A percentile compares a stretch with the other conserved stretches of the same genome.
Evolutionary conservation across 1,284 basidiomycete species (phyloP).

Genomic region (Ceratobasidium sp.): DNA sequence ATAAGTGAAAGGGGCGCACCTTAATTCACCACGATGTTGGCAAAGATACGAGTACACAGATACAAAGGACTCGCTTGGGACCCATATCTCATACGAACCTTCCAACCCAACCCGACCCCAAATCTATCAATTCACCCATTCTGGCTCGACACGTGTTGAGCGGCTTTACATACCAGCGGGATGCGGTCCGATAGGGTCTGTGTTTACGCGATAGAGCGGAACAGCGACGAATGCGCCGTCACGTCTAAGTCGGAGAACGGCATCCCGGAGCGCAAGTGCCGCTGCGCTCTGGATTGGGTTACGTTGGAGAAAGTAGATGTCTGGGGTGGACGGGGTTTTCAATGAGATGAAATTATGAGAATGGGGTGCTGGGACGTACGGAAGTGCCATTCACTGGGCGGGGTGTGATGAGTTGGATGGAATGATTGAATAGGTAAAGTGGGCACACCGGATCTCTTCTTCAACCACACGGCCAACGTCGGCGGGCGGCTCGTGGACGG

Average conservation of each 20-base stretch:
- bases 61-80: conserved; percentile 73
- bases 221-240: conserved; percentile 81
- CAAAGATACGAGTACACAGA: conserved; percentile 78
- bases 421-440: neutral
- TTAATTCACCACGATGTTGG: conserved; percentile 70
- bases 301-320: conserved; percentile 79
- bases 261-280: conserved; percentile 73
- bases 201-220: conserved; percentile 74
- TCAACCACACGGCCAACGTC: conserved; percentile 70
- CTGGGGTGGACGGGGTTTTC: conserved; percentile 53
- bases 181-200: conserved; percentile 74
- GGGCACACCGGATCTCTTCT: conserved; percentile 72
- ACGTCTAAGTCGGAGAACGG: conserved; percentile 71
- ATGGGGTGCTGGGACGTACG: conserved; percentile 59
- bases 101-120: neutral
- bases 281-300: conserved; percentile 70
- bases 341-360: neutral
- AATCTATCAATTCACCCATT: no score
- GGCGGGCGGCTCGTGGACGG: conserved; percentile 55
- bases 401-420: conserved; percentile 21
- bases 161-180: conserved; percentile 72
- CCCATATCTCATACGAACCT: conserved; percentile 84
- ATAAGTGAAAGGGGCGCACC: conserved; percentile 56
- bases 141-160: no score
- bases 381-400: conserved; percentile 77